phyloP scores from a whole-genome alignment of 257 asterid species.

The Penstemon davidsonii region DNA sequence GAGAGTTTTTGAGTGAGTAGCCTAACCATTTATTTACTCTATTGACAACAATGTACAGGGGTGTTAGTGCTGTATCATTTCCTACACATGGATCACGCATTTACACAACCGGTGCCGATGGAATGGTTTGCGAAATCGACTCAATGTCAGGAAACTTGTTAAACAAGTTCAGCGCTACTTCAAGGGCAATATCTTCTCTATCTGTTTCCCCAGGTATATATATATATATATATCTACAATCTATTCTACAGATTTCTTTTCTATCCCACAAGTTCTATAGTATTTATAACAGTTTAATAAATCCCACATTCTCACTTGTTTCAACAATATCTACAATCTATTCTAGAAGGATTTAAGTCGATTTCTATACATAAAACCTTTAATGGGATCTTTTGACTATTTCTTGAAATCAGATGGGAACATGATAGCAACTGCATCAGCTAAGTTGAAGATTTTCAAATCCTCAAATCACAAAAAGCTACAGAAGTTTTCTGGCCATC shows the following conservation, averaged over 20 bases:
- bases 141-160: constrained; percentile 68
- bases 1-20: constrained; percentile 4
- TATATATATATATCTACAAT: not conserved
- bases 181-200: constrained; percentile 70
- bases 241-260: not conserved
- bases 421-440: constrained; percentile 73
- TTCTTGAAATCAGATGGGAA: constrained; percentile 68
- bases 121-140: constrained; percentile 80
- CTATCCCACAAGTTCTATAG: not conserved
- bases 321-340: too few relatives aligned
- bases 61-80: constrained; percentile 73
- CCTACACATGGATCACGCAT: constrained; percentile 60
- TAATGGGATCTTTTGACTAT: constrained; percentile 1
- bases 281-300: not conserved
- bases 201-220: constrained; percentile 75
- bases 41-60: constrained; percentile 50
- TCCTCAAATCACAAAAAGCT: constrained; percentile 62
- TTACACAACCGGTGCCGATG: constrained; percentile 85
- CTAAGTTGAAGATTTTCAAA: constrained; percentile 72
- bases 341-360: not conserved
- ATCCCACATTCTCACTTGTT: not conserved
- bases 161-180: constrained; percentile 66
- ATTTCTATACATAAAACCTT: not conserved
- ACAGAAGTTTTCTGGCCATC: constrained; percentile 94
- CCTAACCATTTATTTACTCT: constrained; percentile 23